Conservation (phyloP, 2,329 filamentous ascomycete genomes). For the Exophiala bonariae region DNA sequence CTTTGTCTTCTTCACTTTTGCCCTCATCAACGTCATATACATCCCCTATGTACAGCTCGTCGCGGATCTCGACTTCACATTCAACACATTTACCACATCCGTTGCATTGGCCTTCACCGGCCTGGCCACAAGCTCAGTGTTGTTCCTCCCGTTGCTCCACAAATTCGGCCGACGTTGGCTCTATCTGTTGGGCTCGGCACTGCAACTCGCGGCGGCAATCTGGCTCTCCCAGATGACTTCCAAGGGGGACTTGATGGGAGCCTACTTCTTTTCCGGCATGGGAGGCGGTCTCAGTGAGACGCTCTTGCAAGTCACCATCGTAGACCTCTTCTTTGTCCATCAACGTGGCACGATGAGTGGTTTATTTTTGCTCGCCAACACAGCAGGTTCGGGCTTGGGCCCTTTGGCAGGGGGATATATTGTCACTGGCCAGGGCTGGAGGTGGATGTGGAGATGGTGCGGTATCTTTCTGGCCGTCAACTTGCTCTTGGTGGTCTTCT, state of each 20-base stretch:
- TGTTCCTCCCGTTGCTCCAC: constrained; percentile 44
- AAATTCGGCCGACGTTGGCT: constrained; percentile 44
- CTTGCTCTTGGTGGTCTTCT: constrained; percentile 33
- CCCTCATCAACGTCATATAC: constrained; percentile 35
- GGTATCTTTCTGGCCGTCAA: constrained; percentile 33
- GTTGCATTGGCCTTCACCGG: constrained; percentile 42
- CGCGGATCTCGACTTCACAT: constrained; percentile 39
- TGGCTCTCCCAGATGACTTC: constrained; percentile 45
- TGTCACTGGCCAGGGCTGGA: constrained; percentile 35
- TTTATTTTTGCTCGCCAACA: constrained; percentile 46
- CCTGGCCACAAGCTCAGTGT: constrained; percentile 39
- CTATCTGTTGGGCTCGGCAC: constrained; percentile 39
- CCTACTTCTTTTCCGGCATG: constrained; percentile 42
- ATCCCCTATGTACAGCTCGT: constrained; percentile 42
- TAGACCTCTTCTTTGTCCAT: constrained; percentile 52
- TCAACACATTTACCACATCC: constrained; percentile 39
- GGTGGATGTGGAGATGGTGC: constrained; percentile 37
- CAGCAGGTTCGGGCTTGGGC: constrained; percentile 36
- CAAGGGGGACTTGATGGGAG: constrained; percentile 39
- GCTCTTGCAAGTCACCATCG: constrained; percentile 45
- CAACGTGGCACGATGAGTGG: constrained; percentile 50
- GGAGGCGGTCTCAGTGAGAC: constrained; percentile 42
- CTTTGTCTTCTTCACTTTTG: constrained; percentile 31
- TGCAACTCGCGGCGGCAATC: constrained; percentile 34
- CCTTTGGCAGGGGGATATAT: constrained; percentile 35